phyloP scores from a whole-genome alignment of 2,329 filamentous ascomycete genomes.

The Penicillium sp. region DNA sequence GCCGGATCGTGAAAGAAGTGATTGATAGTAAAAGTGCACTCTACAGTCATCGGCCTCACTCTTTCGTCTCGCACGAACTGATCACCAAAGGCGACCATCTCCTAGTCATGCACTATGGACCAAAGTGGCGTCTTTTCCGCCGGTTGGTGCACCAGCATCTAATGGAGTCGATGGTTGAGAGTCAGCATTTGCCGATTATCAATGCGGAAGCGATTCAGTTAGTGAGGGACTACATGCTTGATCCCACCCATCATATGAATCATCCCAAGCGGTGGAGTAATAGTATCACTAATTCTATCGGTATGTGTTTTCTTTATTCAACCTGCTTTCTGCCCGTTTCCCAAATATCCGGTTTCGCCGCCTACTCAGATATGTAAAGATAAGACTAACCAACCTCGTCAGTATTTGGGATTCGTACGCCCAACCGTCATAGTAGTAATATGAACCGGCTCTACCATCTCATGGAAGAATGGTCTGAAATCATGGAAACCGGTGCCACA shows the following conservation, averaged over 20 bases:
- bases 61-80: not conserved
- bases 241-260: not conserved
- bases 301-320: not conserved
- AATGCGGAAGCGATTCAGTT: not conserved
- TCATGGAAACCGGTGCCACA: conserved; percentile 52
- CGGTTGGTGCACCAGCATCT: not conserved
- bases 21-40: not conserved
- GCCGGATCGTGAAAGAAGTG: not conserved
- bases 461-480: conserved; percentile 48
- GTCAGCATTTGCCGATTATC: not conserved
- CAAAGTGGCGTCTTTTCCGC: not conserved
- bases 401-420: not conserved
- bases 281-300: not conserved
- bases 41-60: not conserved
- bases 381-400: not conserved
- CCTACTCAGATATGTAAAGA: too few relatives aligned
- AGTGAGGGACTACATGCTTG: not conserved
- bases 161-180: not conserved
- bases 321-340: too few relatives aligned
- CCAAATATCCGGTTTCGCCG: too few relatives aligned
- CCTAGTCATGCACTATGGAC: not conserved
- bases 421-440: conserved; percentile 23
- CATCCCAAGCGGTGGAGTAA: not conserved
- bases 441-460: conserved; percentile 45
- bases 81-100: not conserved